phyloP scores from a whole-genome alignment of 2,329 filamentous ascomycete genomes.

The Exserohilum rostratum region DNA sequence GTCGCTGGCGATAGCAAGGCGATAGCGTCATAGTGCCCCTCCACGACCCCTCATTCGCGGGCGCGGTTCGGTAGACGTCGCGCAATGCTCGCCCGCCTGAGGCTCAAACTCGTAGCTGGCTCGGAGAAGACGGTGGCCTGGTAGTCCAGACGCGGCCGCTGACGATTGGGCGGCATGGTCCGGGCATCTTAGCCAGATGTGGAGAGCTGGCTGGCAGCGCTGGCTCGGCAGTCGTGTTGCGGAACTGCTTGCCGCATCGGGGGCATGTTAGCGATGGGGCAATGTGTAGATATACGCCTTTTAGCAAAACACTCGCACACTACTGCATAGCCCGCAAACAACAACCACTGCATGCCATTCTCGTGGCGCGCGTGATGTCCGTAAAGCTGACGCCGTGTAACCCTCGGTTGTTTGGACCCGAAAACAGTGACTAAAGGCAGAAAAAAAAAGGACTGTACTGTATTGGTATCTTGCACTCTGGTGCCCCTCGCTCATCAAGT shows the following conservation, averaged over 20 bases:
- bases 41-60: conserved; percentile 38
- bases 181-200: conserved; percentile 30
- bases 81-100: conserved; percentile 32
- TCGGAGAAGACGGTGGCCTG: conserved; percentile 21
- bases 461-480: conserved; percentile 4
- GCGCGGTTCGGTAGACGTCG: conserved; percentile 26
- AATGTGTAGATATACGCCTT: conserved; percentile 10
- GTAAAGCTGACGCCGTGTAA: not conserved
- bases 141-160: conserved; percentile 6
- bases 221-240: conserved; percentile 11
- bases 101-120: conserved; percentile 32
- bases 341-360: not conserved
- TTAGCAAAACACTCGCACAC: conserved; percentile 3
- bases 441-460: not conserved
- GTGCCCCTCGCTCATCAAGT: not conserved
- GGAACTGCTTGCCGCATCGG: conserved; percentile 28
- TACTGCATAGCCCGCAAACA: not conserved
- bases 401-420: not conserved
- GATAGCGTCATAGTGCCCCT: conserved; percentile 32
- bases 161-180: conserved; percentile 17
- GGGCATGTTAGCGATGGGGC: conserved; percentile 16
- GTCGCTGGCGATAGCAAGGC: conserved; percentile 19
- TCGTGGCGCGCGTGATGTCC: not conserved
- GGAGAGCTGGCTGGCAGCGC: conserved; percentile 6
- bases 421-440: not conserved